Evolutionary conservation across 129 eudicot genomes (phyloP), one percentile per base, ranked within the genome.

Genomic region (Chrysanthemum lavandulifolium): DNA sequence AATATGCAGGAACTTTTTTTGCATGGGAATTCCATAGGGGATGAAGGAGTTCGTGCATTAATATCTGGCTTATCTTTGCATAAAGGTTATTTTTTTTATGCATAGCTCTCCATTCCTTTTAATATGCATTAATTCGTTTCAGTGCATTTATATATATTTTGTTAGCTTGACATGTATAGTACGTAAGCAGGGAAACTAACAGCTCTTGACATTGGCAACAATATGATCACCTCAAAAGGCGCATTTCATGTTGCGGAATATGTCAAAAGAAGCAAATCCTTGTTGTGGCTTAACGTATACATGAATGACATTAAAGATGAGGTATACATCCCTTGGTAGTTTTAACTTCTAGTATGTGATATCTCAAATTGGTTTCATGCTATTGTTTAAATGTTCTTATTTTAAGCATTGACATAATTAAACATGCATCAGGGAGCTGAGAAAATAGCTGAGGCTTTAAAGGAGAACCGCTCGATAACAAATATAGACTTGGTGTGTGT

Each of bases 221-320:
- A 93, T 77, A 82, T 85, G 69, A 93, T 93, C 65, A 86, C 86
- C 60, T 83, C 90, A 52, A 79, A 50, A 71, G 98, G 98, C 16
- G 96, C 97, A 60, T 84, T 63, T 74, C 87, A 89, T 82, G 85
- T 93, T 74, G 98, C 97, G 67, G 98, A 93, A 77, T 90, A 87
- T 68, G 64, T 93, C 47, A 89, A 84, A 83, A 82, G 82, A 76
- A 87, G 86, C 82, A 93, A 89, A 85, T 82, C 81, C 64, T 77
- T 93, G 81, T 27, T 81, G 66, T 87, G 87, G 92, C 81, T 93
- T 71, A 90, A 75, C 64, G 64, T 93, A 50, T 90, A 87, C 83
- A 90, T 87, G 97, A 93, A 93, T 76, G 98, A 90, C 83, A 87
- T 93, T 77, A 82, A 84, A 76, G 98, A 93, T 79, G 98, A 93